These are phyloP conservation scores for Escovopsis sp. DNA, from an alignment of 2,329 filamentous ascomycete genomes.

Conservation along the genomic window DNA sequence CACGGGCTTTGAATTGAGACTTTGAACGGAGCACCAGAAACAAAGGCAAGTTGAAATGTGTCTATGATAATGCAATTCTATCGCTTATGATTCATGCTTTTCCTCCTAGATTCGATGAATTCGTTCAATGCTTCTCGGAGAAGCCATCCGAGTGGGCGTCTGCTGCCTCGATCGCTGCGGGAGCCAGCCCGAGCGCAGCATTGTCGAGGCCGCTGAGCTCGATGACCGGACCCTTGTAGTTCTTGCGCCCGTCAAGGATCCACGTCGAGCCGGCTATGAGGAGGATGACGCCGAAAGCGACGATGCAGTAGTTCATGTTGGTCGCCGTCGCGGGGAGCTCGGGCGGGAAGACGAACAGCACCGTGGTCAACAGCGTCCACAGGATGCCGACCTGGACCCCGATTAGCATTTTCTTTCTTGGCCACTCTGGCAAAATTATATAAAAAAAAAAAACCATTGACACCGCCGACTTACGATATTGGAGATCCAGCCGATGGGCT, in stretches of 20 bases:
- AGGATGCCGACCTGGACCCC: conserved; percentile 34
- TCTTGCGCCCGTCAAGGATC: conserved; percentile 34
- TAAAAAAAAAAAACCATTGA: too few species aligned
- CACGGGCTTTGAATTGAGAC: neutral
- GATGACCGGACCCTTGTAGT: conserved; percentile 24
- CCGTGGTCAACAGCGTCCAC: conserved; percentile 56
- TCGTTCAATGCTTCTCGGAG: neutral
- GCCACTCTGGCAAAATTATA: too few species aligned
- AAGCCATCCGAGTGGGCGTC: neutral
- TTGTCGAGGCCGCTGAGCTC: conserved; percentile 3
- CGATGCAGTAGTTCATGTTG: conserved; percentile 51
- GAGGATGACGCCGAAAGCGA: conserved; percentile 33
- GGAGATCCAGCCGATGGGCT: conserved; percentile 21
- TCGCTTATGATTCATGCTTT: neutral
- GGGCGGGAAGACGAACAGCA: conserved; percentile 63
- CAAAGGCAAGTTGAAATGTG: neutral
- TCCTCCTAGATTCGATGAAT: neutral
- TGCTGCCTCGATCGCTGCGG: neutral
- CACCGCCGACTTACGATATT: conserved; percentile 12
- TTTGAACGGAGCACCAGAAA: neutral
- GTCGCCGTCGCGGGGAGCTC: conserved; percentile 45
- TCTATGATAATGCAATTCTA: neutral
- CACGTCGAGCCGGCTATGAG: conserved; percentile 29
- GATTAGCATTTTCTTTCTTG: neutral
- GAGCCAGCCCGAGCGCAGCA: conserved; percentile 2